Evolutionary conservation across 805 yeast species (phyloP).

Genomic region (Saccharomycopsis olivae): DNA sequence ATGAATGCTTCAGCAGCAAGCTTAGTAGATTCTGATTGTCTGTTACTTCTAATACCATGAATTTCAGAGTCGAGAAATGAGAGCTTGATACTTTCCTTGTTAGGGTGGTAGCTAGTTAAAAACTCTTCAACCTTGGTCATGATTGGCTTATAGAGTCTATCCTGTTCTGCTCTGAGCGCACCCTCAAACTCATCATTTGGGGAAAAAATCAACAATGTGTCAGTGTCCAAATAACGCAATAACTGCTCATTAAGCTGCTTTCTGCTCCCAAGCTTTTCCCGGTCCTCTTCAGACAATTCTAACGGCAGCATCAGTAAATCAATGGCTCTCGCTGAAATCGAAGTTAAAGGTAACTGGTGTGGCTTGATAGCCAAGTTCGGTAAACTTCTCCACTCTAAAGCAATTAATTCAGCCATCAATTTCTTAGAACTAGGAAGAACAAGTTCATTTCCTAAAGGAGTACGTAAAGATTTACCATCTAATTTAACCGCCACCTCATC

Average conservation of each 20-base stretch:
- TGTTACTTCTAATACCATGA: constrained; percentile 73
- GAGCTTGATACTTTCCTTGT: constrained; percentile 30
- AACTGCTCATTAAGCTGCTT: constrained; percentile 48
- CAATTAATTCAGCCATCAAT: constrained; percentile 61
- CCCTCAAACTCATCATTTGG: constrained; percentile 80
- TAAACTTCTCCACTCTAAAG: constrained; percentile 80
- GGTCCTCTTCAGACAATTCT: constrained; percentile 28
- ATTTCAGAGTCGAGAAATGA: constrained; percentile 67
- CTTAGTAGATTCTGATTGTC: constrained; percentile 51
- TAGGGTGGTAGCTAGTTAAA: constrained; percentile 30
- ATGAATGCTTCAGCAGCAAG: constrained; percentile 58
- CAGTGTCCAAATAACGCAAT: constrained; percentile 85
- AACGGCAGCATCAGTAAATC: constrained; percentile 43
- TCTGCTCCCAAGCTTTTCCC: constrained; percentile 51
- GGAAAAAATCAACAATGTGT: constrained; percentile 79
- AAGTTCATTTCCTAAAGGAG: constrained; percentile 71
- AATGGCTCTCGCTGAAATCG: constrained; percentile 76
- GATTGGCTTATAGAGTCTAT: constrained; percentile 64
- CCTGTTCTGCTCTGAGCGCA: constrained; percentile 66
- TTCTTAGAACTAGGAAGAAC: constrained; percentile 49
- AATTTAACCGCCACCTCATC: constrained; percentile 44
- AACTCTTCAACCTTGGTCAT: constrained; percentile 55
- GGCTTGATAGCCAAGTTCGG: constrained; percentile 61
- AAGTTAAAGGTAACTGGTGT: constrained; percentile 77
- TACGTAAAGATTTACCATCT: constrained; percentile 67